Evolutionary conservation across 345 rosid genomes (phyloP).

Genomic region (Euclidium syriacum): DNA sequence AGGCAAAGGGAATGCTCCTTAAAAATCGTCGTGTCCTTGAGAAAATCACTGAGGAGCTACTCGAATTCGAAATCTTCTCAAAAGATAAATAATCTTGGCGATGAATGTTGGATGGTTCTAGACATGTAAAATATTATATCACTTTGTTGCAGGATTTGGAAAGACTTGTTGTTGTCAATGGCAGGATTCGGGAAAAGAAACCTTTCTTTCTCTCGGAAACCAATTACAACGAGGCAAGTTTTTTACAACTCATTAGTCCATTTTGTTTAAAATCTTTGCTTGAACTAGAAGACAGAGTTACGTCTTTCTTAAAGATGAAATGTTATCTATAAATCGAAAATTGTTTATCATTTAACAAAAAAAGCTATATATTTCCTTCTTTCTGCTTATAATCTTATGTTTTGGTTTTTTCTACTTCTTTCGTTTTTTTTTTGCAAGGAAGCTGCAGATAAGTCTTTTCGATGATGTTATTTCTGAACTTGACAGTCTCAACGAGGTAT

Average conservation of each 20-base stretch:
- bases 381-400: no score
- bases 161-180: slow-evolving; percentile 55
- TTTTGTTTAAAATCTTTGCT: no score
- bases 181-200: slow-evolving; percentile 65
- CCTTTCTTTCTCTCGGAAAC: slow-evolving; percentile 65
- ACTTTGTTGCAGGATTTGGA: slow-evolving; percentile 60
- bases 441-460: no score
- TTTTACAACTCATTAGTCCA: not conserved
- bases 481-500: no score
- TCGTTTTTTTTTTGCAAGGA: no score
- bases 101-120: slow-evolving; percentile 13
- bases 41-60: slow-evolving; percentile 83
- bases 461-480: no score
- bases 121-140: not conserved
- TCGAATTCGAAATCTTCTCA: slow-evolving; percentile 81
- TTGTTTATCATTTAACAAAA: no score
- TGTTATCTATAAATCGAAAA: no score
- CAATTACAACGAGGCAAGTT: slow-evolving; percentile 50
- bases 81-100: slow-evolving; percentile 52
- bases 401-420: no score
- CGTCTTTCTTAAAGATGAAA: no score
- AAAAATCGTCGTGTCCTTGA: slow-evolving; percentile 69
- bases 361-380: no score
- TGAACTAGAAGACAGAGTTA: no score
- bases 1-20: slow-evolving; percentile 73